phyloP scores from a whole-genome alignment of 371 early-diverging fungal species.

The Phascolomyces articulosus region DNA sequence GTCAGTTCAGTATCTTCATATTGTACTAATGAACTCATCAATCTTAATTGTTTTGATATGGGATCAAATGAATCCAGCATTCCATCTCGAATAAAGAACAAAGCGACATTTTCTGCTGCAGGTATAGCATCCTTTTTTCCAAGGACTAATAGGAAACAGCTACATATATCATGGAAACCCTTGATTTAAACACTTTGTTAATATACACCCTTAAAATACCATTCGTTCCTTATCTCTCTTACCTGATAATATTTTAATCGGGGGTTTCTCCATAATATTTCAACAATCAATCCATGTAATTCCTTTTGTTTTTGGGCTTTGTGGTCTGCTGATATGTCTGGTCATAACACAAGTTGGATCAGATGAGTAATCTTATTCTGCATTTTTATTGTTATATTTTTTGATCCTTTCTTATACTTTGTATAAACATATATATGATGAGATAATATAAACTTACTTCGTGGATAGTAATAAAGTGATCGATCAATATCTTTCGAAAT shows the following conservation, averaged over 20 bases:
- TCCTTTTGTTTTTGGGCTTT: slow-evolving; percentile 55
- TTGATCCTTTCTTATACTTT: too few species aligned
- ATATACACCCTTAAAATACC: too few species aligned
- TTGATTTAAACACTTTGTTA: too few species aligned
- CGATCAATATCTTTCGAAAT: slow-evolving; percentile 54
- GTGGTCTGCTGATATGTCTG: slow-evolving; percentile 46
- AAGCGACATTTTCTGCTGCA: slow-evolving; percentile 53
- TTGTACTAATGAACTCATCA: slow-evolving; percentile 52
- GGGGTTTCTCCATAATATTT: slow-evolving; percentile 57
- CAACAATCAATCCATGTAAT: slow-evolving; percentile 48
- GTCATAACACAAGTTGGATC: background rate
- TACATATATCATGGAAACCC: slow-evolving; percentile 61
- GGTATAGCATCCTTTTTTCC: slow-evolving; percentile 57
- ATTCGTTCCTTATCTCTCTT: too few species aligned
- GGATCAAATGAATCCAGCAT: slow-evolving; percentile 58
- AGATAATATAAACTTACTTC: slow-evolving; percentile 25
- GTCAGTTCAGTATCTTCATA: slow-evolving; percentile 46
- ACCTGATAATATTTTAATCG: slow-evolving; percentile 54
- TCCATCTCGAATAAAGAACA: slow-evolving; percentile 54
- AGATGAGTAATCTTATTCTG: too few species aligned
- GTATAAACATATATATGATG: too few species aligned
- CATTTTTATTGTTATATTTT: too few species aligned
- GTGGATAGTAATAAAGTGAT: slow-evolving; percentile 55
- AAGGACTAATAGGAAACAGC: slow-evolving; percentile 50
- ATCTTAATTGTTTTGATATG: slow-evolving; percentile 42